Conservation (phyloP, 306 rosid species). For the Abrus precatorius region DNA sequence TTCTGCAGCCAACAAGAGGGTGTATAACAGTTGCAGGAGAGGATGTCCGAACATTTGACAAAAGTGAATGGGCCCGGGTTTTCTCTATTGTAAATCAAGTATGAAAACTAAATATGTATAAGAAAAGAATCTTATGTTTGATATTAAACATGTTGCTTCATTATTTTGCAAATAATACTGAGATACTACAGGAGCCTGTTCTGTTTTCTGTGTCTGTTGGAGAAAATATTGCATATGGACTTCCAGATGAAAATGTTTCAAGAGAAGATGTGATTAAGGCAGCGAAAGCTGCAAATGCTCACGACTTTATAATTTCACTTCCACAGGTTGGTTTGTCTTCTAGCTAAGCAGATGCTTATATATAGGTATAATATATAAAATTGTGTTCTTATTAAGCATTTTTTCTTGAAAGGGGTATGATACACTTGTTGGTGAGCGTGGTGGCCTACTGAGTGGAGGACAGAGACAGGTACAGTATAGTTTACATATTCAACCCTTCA, state of each 20-base stretch:
- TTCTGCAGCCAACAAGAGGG: conserved; percentile 82
- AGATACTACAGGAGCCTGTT: conserved; percentile 81
- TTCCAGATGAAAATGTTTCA: conserved; percentile 89
- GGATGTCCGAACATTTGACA: conserved; percentile 91
- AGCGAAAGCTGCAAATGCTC: conserved; percentile 98
- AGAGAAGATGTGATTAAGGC: conserved; percentile 95
- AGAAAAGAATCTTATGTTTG: conserved; percentile 16
- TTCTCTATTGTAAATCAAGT: conserved; percentile 93
- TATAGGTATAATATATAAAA: neutral
- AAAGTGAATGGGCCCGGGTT: conserved; percentile 92
- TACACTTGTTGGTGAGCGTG: conserved; percentile 96
- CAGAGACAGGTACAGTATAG: conserved; percentile 83
- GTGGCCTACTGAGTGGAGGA: conserved; percentile 94
- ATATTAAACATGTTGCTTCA: conserved; percentile 32
- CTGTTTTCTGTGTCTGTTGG: conserved; percentile 95
- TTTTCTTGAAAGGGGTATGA: conserved; percentile 75
- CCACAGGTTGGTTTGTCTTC: conserved; percentile 74
- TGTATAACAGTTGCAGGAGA: conserved; percentile 88
- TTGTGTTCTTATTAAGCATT: conserved; percentile 34
- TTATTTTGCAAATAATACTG: conserved; percentile 29
- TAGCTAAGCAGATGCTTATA: conserved; percentile 30
- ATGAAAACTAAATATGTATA: conserved; percentile 33
- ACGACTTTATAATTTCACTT: conserved; percentile 91
- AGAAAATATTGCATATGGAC: conserved; percentile 98
- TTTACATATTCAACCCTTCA: neutral